Evolutionary conservation across 306 rosid species (phyloP).

Genomic region (Pyrus communis): DNA sequence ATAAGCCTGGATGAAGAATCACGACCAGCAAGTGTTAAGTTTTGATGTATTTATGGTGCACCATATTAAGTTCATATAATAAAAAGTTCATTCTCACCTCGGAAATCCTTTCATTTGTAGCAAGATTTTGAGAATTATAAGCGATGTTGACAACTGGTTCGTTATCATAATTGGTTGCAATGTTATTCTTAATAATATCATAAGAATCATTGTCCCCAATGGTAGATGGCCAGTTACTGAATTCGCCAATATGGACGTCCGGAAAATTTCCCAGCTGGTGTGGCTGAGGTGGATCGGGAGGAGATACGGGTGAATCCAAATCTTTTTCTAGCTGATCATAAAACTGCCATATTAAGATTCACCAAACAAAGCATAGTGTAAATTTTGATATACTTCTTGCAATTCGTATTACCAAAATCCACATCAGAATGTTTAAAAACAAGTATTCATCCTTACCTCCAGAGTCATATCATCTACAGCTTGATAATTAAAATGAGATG

Average conservation of each 20-base stretch:
- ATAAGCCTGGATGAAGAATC: conserved; percentile 17
- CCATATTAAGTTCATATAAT: neutral
- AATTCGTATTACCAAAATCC: neutral
- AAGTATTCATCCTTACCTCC: neutral
- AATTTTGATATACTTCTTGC: neutral
- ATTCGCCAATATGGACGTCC: neutral
- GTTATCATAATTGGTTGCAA: neutral
- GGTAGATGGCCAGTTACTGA: neutral
- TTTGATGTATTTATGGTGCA: neutral
- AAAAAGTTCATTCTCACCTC: conserved; percentile 29
- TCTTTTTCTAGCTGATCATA: neutral
- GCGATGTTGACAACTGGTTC: neutral
- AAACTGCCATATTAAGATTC: conserved; percentile 15
- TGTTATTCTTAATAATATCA: neutral
- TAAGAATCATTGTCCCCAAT: neutral
- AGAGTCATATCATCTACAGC: neutral
- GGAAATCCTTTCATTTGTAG: neutral
- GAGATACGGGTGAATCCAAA: neutral
- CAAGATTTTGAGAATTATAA: neutral
- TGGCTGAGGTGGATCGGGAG: neutral
- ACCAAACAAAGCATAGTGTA: neutral
- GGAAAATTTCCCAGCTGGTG: neutral
- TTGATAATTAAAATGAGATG: neutral
- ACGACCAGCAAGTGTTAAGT: conserved; percentile 7
- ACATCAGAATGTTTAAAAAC: neutral